These are phyloP conservation scores for Magnolia sinica DNA, from an alignment of 164 flowering plant genomes.

Conservation along the genomic window DNA sequence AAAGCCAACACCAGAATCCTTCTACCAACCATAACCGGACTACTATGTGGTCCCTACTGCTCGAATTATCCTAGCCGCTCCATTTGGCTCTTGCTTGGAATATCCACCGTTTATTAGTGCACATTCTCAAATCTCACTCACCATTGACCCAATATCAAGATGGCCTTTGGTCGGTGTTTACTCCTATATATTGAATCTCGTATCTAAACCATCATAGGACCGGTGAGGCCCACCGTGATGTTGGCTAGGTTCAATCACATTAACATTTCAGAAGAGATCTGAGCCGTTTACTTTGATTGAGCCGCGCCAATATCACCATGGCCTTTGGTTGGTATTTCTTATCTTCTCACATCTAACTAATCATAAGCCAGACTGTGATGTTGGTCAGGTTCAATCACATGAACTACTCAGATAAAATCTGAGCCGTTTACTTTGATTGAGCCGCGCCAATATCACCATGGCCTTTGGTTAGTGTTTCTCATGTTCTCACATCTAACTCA, in stretches of 20 bases:
- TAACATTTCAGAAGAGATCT: not conserved
- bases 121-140: no score
- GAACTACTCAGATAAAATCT: not conserved
- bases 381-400: not conserved
- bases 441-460: not conserved
- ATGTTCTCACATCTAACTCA: not conserved
- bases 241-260: conserved; percentile 2
- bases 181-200: not conserved
- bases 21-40: no score
- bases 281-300: not conserved
- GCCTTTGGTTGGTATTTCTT: not conserved
- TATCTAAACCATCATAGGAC: not conserved
- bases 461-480: not conserved
- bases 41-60: no score
- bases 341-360: not conserved
- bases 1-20: no score
- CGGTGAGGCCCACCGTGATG: not conserved
- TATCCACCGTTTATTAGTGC: no score
- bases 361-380: not conserved
- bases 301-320: not conserved
- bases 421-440: not conserved
- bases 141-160: not conserved
- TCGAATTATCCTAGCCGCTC: no score
- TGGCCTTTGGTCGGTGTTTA: not conserved
- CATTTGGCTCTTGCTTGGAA: no score